phyloP scores from a whole-genome alignment of 2,329 filamentous ascomycete genomes.

The Amphichorda felina region DNA sequence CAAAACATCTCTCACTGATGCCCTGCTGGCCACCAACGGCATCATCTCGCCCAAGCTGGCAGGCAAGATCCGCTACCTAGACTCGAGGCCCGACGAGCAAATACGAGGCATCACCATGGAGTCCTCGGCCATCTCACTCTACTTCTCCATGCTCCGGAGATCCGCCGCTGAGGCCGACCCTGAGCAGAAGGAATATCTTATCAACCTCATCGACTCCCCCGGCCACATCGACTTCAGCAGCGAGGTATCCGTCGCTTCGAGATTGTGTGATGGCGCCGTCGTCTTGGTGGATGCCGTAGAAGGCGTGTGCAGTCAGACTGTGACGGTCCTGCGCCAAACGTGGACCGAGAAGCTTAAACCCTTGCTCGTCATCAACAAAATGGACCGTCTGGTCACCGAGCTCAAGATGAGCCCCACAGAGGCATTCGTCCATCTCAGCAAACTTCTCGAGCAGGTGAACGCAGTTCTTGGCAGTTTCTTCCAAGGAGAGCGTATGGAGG shows the following conservation, averaged over 20 bases:
- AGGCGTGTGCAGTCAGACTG: constrained; percentile 95
- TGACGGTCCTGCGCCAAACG: constrained; percentile 87
- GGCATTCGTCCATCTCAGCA: constrained; percentile 80
- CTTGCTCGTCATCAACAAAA: constrained; percentile 93
- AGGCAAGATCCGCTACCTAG: constrained; percentile 94
- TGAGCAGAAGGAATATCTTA: constrained; percentile 76
- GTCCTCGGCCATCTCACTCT: constrained; percentile 92
- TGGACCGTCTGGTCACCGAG: constrained; percentile 89
- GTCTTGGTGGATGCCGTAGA: constrained; percentile 95
- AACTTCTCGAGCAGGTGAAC: constrained; percentile 90
- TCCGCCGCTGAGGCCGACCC: constrained; percentile 55
- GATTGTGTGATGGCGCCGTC: constrained; percentile 87
- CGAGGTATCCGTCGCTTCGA: constrained; percentile 90
- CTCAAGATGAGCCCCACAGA: constrained; percentile 86
- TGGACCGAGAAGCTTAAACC: constrained; percentile 96
- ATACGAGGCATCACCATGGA: constrained; percentile 99
- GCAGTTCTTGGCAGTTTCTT: constrained; percentile 96
- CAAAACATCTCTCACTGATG: constrained; percentile 94
- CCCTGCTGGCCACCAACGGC: constrained; percentile 93
- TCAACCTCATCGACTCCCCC: constrained; percentile 91
- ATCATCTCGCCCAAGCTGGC: constrained; percentile 97
- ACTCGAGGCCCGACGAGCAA: constrained; percentile 93
- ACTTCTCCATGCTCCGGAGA: constrained; percentile 82
- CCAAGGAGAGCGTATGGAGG: constrained; percentile 96
- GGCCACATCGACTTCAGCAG: constrained; percentile 98